Conservation (phyloP, 202 grass and related monocot genomes). For the Eragrostis tef region DNA sequence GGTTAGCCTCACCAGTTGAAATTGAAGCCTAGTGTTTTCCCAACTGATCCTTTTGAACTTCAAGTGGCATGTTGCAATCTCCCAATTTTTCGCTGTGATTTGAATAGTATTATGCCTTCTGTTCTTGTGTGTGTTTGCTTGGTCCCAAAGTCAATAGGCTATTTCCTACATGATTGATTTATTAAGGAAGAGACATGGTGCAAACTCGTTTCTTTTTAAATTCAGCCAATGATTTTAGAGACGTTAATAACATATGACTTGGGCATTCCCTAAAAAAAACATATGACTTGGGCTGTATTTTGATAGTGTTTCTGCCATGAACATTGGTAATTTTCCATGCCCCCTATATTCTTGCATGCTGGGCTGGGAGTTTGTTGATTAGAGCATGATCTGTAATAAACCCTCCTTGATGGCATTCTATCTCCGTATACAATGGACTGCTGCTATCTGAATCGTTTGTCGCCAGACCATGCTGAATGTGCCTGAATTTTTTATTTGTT, state of each 20-base stretch:
- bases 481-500: neutral
- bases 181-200: neutral
- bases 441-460: neutral
- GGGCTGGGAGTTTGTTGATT: neutral
- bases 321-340: neutral
- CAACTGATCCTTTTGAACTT: neutral
- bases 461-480: neutral
- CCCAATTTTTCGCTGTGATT: neutral
- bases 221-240: neutral
- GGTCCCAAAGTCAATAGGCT: neutral
- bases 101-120: neutral
- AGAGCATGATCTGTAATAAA: neutral
- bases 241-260: neutral
- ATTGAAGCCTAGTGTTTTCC: neutral
- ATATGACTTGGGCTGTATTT: neutral
- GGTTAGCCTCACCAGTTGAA: neutral
- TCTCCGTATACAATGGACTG: neutral
- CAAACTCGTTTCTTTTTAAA: neutral
- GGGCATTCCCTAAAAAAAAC: too few species aligned
- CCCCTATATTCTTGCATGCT: neutral
- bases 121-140: neutral
- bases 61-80: neutral
- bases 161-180: neutral
- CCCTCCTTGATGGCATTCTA: neutral
- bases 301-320: neutral